Evolutionary conservation across 331 rosid species (phyloP), one percentile per base, ranked within the genome.

Genomic region (Dryas integrifolia): DNA sequence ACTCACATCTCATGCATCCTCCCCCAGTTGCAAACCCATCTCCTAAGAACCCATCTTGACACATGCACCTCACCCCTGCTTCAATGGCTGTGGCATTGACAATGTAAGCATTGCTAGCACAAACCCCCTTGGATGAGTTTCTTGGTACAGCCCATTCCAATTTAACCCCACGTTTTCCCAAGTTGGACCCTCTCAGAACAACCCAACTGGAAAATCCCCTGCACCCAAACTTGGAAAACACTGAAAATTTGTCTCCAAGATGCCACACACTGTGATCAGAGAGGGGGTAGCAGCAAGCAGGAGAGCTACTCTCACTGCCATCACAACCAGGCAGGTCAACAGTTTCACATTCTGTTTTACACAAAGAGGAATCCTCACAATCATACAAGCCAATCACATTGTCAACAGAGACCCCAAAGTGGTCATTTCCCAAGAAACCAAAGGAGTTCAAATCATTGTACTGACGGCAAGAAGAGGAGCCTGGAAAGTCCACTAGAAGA

Each of bases 181-280:
- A 65, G 82, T 74, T 89, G 24, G 92, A 72, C 9, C 91, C 89
- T 65, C 87, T 63, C 38, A 73, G 5, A 58, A 89, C 85, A 61
- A 82, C 91, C 98, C 98, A 94, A 78, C 98, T 89, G 56, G 96
- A 86, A 74, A 91, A 81, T 11, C 98, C 98, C 62, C 98, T 85
- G 85, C 98, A 94, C 45, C 98, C 98, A 73, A 80, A 87, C 75
- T 84, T 81, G 40, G 90, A 80, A 67, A 94, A 94, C 49, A 85
- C 84, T 0, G 96, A 85, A 70, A 94, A 88, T 4, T 83, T 88
- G 21, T 82, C 87, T 9, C 96, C 95, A 44, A 78, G 13, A 48
- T 80, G 87, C 97, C 98, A 94, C 45, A 91, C 70, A 14, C 88
- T 84, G 16, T 83, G 92, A 65, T 94, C 98, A 40, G 89, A 82